These are phyloP conservation scores for Lentinula lateritia DNA, from an alignment of 768 basidiomycete species.

Conservation along the genomic window DNA sequence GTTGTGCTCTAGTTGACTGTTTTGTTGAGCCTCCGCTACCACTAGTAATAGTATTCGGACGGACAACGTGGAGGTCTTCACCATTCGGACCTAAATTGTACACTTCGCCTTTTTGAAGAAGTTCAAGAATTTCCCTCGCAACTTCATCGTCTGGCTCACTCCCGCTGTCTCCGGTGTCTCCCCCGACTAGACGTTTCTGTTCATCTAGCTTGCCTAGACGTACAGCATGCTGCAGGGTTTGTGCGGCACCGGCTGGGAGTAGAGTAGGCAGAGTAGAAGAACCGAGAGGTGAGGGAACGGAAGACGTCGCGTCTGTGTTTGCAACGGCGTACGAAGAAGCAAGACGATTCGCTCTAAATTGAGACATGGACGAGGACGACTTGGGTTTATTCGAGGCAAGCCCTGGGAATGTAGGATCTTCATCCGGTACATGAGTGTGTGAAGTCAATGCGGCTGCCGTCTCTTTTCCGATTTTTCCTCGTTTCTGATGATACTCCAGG, in stretches of 20 bases:
- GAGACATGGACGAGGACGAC: conserved; percentile 41
- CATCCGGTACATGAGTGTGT: conserved; percentile 33
- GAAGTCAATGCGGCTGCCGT: conserved; percentile 46
- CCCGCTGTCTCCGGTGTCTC: conserved; percentile 45
- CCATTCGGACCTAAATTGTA: conserved; percentile 47
- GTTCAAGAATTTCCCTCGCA: conserved; percentile 45
- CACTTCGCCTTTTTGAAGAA: conserved; percentile 44
- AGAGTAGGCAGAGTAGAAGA: conserved; percentile 36
- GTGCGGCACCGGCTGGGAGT: conserved; percentile 38
- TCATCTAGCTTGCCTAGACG: conserved; percentile 52
- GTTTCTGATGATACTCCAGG: conserved; percentile 62
- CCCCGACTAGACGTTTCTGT: conserved; percentile 42
- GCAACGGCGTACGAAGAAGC: conserved; percentile 37
- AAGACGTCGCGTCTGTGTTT: neutral
- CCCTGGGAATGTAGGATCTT: conserved; percentile 38
- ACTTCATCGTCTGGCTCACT: conserved; percentile 46
- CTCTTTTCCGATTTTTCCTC: conserved; percentile 48
- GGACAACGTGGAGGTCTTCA: neutral
- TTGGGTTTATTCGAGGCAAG: conserved; percentile 34
- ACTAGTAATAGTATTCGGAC: conserved; percentile 15
- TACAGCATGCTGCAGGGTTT: conserved; percentile 46
- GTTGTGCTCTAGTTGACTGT: neutral
- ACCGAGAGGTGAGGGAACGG: conserved; percentile 24
- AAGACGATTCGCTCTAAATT: conserved; percentile 58
- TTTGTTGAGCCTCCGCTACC: conserved; percentile 3